Conservation (phyloP, 2,329 filamentous ascomycete species). For the Neofusicoccum kwambonambiense region DNA sequence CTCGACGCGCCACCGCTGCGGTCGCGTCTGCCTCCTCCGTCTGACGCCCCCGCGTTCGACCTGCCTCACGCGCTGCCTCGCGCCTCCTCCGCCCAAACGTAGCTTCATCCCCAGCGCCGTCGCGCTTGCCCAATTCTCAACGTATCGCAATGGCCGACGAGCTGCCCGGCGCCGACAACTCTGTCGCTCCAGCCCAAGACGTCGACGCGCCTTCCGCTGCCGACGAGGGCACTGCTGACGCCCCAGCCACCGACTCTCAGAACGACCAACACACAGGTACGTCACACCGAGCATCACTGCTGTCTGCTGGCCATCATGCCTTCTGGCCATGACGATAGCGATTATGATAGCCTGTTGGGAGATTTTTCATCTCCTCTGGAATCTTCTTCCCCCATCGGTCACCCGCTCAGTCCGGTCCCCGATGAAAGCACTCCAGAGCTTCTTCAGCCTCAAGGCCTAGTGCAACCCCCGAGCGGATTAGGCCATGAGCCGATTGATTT, state of each 20-base stretch:
- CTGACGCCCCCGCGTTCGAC: neutral
- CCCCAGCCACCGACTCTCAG: constrained; percentile 8
- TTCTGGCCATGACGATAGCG: neutral
- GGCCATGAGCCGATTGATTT: no score
- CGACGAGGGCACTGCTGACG: constrained; percentile 7
- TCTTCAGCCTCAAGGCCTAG: no score
- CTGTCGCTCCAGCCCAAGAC: constrained; percentile 26
- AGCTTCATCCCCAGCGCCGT: constrained; percentile 24
- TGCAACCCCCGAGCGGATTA: no score
- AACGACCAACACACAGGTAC: constrained; percentile 14
- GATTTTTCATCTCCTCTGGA: no score
- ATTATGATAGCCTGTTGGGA: no score
- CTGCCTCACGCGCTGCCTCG: neutral
- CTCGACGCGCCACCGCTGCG: neutral
- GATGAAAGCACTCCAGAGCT: no score
- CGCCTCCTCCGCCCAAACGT: constrained; percentile 17
- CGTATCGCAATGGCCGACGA: constrained; percentile 35
- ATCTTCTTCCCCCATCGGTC: no score
- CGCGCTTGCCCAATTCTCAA: constrained; percentile 22
- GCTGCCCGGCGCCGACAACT: constrained; percentile 28
- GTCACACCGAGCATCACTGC: neutral
- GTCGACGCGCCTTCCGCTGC: constrained; percentile 17
- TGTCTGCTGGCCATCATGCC: neutral
- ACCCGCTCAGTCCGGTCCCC: no score
- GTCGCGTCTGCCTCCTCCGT: neutral